phyloP scores from a whole-genome alignment of 257 asterid genomes.

The Echium plantagineum region DNA sequence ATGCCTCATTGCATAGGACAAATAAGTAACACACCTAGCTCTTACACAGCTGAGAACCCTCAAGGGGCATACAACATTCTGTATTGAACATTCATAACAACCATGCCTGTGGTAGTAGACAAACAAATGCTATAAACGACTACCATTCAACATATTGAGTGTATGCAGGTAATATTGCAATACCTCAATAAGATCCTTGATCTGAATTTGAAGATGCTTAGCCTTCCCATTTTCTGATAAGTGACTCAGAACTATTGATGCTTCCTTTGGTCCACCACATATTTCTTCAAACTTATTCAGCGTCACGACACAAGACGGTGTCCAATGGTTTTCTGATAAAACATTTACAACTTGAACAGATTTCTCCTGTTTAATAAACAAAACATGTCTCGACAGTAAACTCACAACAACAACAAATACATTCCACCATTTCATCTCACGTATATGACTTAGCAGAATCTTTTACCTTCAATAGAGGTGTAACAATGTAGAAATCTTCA shows the following conservation, averaged over 20 bases:
- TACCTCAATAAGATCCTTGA: constrained; percentile 46
- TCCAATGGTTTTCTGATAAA: constrained; percentile 65
- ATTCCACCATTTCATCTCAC: not conserved
- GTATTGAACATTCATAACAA: not conserved
- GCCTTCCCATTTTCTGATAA: constrained; percentile 49
- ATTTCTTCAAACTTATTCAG: constrained; percentile 47
- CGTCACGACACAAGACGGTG: constrained; percentile 53
- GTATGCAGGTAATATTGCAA: not conserved
- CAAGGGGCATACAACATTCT: not conserved
- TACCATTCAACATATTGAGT: not conserved
- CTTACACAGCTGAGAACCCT: too few species aligned
- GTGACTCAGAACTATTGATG: constrained; percentile 49
- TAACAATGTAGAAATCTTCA: constrained; percentile 38
- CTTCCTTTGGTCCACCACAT: constrained; percentile 54
- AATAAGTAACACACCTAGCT: too few species aligned
- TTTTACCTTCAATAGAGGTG: constrained; percentile 40
- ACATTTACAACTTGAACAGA: constrained; percentile 39
- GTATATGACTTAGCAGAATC: not conserved
- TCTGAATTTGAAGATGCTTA: constrained; percentile 27
- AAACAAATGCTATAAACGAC: too few species aligned
- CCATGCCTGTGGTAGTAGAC: not conserved
- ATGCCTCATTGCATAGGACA: too few species aligned
- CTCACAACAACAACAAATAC: not conserved
- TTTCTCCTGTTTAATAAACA: constrained; percentile 30
- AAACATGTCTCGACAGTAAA: not conserved